Base-by-base conservation (phyloP, 1,284 basidiomycete species). In the Termitomyces sp. region DNA sequence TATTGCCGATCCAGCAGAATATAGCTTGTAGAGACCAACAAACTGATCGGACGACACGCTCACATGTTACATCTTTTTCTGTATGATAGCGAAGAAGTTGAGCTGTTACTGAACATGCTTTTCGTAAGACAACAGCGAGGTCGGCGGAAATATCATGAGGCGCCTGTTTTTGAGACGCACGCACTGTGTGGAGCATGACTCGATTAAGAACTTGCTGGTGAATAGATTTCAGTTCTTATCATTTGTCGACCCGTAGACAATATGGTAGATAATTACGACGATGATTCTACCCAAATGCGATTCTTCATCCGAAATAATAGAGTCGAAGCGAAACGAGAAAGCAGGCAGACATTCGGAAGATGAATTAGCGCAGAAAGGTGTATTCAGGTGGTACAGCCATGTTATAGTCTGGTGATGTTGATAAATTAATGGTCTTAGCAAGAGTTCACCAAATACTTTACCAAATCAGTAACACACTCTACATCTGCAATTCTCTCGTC, bases 401-500 rank as follows among this genome's bases (percentile, higher is more conserved):
- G 71, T 69, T 30, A 71, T 66, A 13, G 77, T 80, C 84, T 85
- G 18, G 49, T 30, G 62, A 24, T 9, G 5, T 35, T 10, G 18
- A 21, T 26, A 28, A 30, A 16, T 26, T 9, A 13, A 16, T 35
- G 3, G 26, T 46, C n/a, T 26, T 13, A 26, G 21, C 6, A 26
- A 7, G 2, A 24, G 8, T 10, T 0, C 13, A 8, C n/a, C 13
- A 14, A 46, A 33, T 6, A n/a, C n/a, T 76, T 56, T 54, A 87
- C 86, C 54, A 85, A 57, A 49, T 64, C 65, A 8, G 72, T 66
- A 30, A 84, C 70, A 14, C 68, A 68, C 49, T 84, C 82, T 2
- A 74, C 68, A 41, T 79, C 66, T 21, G 74, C 70, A 31, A 71
- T 62, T 31, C 79, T 72, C 49, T 72, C 68, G 60, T 87, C 84